These are phyloP conservation scores for Telopea speciosissima DNA, from an alignment of 177 flowering plant species.

Conservation along the genomic window DNA sequence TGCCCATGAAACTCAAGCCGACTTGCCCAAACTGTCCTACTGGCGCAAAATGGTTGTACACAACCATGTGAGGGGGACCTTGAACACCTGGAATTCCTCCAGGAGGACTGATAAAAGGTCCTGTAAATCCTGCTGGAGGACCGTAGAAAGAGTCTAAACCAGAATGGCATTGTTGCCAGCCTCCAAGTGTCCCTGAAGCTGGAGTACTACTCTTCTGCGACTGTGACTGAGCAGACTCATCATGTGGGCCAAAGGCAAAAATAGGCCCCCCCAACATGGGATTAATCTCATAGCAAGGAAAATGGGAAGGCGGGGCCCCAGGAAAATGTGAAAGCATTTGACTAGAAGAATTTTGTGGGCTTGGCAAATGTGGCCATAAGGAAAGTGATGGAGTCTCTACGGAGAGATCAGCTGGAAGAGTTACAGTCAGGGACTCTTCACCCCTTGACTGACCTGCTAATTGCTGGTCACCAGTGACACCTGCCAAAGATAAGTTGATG, in stretches of 20 bases:
- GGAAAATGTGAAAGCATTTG: slow-evolving; percentile 84
- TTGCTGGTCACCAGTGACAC: slow-evolving; percentile 42
- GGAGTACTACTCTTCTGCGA: slow-evolving; percentile 49
- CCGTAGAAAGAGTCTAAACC: slow-evolving; percentile 87
- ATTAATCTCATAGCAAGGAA: slow-evolving; percentile 85
- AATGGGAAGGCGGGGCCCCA: slow-evolving; percentile 67
- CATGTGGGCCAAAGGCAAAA: slow-evolving; percentile 83
- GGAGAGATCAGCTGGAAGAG: slow-evolving; percentile 94
- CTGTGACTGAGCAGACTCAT: slow-evolving; percentile 64
- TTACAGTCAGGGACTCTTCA: slow-evolving; percentile 73
- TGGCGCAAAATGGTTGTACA: slow-evolving; percentile 93
- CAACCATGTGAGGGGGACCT: slow-evolving; percentile 93
- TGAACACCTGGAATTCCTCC: slow-evolving; percentile 85
- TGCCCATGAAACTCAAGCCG: slow-evolving; percentile 93
- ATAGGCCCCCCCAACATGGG: slow-evolving; percentile 81
- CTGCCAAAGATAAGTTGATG: slow-evolving; percentile 31
- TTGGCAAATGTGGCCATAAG: slow-evolving; percentile 76
- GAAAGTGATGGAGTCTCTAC: slow-evolving; percentile 84
- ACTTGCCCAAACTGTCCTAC: slow-evolving; percentile 94
- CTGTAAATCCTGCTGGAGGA: slow-evolving; percentile 78
- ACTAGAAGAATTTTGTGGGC: slow-evolving; percentile 62
- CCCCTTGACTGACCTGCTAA: slow-evolving; percentile 42
- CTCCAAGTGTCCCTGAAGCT: slow-evolving; percentile 49
- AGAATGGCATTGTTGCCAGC: slow-evolving; percentile 83
- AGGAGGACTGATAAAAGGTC: slow-evolving; percentile 77